Evolutionary conservation across 2,329 filamentous ascomycete species (phyloP).

Genomic region (Arachnopeziza araneosa): DNA sequence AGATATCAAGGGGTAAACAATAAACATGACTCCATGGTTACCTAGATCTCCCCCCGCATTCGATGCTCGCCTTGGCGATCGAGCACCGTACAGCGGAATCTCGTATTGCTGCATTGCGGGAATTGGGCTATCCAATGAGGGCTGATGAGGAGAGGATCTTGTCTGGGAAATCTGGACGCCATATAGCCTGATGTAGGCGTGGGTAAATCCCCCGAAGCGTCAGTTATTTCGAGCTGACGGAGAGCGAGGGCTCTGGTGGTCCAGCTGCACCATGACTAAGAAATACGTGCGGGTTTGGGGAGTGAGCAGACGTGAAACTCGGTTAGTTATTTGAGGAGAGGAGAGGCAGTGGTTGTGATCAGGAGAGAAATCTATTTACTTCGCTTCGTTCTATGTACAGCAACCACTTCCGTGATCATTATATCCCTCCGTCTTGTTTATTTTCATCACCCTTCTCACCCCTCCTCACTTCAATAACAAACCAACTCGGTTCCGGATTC

Average conservation of each 20-base stretch:
- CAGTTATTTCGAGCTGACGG: background rate
- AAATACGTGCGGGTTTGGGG: too few species aligned
- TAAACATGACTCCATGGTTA: background rate
- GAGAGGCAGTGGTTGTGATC: too few species aligned
- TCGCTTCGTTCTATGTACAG: too few species aligned
- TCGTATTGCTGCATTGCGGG: conserved; percentile 1
- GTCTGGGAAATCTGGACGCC: background rate
- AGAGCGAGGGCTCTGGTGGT: background rate
- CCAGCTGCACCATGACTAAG: too few species aligned
- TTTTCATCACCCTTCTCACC: too few species aligned
- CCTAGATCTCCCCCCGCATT: conserved; percentile 1
- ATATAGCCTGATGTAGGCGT: background rate
- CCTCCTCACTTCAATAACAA: too few species aligned
- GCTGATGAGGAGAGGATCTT: background rate
- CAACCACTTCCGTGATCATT: too few species aligned
- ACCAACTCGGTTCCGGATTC: background rate
- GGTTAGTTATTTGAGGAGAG: too few species aligned
- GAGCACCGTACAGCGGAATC: background rate
- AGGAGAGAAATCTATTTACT: too few species aligned
- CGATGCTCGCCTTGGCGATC: background rate
- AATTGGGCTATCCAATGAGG: conserved; percentile 4
- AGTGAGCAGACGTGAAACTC: too few species aligned
- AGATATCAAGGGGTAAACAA: background rate
- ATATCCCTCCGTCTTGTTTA: too few species aligned
- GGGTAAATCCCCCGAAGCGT: background rate